Percentiles rank a stretch among this genome's conserved stretches.
phyloP scores from a whole-genome alignment of 2,329 filamentous ascomycete species.

The Pseudogymnoascus sp. region DNA sequence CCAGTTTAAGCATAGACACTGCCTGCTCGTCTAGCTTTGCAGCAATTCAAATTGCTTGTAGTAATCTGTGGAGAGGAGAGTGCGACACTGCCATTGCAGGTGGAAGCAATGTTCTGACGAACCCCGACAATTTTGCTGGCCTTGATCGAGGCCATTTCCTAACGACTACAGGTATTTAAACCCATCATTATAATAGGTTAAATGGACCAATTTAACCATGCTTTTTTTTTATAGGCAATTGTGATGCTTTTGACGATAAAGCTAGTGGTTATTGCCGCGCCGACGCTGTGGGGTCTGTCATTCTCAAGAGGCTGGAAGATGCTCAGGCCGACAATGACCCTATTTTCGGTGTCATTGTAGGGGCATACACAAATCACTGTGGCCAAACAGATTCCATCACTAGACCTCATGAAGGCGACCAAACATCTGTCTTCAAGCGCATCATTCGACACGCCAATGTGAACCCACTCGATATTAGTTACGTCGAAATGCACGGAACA shows the following conservation, averaged over 20 bases:
- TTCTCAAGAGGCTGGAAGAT: conserved; percentile 39
- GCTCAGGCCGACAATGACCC: conserved; percentile 40
- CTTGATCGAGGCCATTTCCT: conserved; percentile 41
- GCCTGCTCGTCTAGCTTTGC: conserved; percentile 30
- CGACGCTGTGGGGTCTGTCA: conserved; percentile 38
- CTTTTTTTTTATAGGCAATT: conserved; percentile 29
- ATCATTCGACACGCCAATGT: conserved; percentile 55
- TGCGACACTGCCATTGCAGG: conserved; percentile 17
- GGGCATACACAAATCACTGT: conserved; percentile 70
- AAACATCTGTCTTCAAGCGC: conserved; percentile 60
- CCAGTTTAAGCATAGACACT: conserved; percentile 28
- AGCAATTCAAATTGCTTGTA: conserved; percentile 13
- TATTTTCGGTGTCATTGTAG: conserved; percentile 50
- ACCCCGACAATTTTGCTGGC: conserved; percentile 17
- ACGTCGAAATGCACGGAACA: conserved; percentile 81
- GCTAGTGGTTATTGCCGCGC: conserved; percentile 45
- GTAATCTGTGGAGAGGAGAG: conserved; percentile 15
- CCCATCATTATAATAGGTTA: conserved; percentile 43
- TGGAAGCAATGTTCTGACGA: conserved; percentile 18
- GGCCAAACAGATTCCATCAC: conserved; percentile 74
- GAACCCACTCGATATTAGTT: conserved; percentile 69
- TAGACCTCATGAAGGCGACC: conserved; percentile 67
- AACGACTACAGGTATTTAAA: conserved; percentile 72
- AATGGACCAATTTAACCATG: background rate
- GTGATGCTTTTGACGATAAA: conserved; percentile 38